Conservation (phyloP, 768 basidiomycete genomes). For the Pisolithus orientalis region DNA sequence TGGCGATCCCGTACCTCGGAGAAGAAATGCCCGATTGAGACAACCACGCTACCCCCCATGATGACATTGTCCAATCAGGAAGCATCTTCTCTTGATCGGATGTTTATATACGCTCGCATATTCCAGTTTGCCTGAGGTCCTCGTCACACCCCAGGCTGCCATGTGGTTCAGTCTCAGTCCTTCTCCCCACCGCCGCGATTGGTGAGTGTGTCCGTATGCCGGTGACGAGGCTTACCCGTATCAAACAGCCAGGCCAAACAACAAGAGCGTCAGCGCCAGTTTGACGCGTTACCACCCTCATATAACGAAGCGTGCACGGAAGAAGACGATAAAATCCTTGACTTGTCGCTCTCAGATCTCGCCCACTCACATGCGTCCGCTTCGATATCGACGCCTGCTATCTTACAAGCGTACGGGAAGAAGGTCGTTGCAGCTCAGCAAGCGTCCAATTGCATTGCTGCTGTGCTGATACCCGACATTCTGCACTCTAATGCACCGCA, state of each 20-base stretch:
- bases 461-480: conserved; percentile 31
- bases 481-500: not conserved
- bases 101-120: no score
- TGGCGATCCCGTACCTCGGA: no score
- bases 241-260: conserved; percentile 28
- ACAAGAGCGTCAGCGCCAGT: conserved; percentile 22
- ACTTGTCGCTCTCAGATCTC: conserved; percentile 31
- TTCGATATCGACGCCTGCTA: conserved; percentile 20
- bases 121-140: no score
- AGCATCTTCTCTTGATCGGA: no score
- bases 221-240: not conserved
- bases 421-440: conserved; percentile 33
- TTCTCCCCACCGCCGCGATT: conserved; percentile 19
- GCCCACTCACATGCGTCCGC: conserved; percentile 27
- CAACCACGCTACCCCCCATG: no score
- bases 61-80: no score
- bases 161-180: no score
- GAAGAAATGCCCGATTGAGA: no score
- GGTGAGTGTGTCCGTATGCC: conserved; percentile 13
- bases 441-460: conserved; percentile 46
- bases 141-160: no score
- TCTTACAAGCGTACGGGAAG: conserved; percentile 37
- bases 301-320: conserved; percentile 28
- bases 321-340: conserved; percentile 30
- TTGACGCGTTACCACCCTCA: conserved; percentile 23